Conservation (phyloP, 768 basidiomycete genomes). For the Obba rivulosa region DNA sequence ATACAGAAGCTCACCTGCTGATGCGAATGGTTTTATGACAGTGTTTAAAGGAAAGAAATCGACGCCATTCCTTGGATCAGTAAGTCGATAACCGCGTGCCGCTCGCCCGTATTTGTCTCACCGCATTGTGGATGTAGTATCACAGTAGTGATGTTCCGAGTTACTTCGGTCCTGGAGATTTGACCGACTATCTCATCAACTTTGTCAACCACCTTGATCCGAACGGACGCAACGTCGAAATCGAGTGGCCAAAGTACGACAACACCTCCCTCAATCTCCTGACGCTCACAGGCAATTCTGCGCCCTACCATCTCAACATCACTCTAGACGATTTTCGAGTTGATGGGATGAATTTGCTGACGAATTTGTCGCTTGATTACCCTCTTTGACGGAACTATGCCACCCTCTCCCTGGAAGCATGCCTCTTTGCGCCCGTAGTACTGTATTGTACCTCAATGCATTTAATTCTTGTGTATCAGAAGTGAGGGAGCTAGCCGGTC, state of each 20-base stretch:
- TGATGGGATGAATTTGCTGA: slow-evolving; percentile 10
- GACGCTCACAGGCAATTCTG: slow-evolving; percentile 11
- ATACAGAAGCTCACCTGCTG: background rate
- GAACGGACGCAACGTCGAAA: slow-evolving; percentile 24
- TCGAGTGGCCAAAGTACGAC: slow-evolving; percentile 15
- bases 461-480: no score
- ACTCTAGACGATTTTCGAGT: slow-evolving; percentile 13
- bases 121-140: slow-evolving; percentile 13
- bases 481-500: no score
- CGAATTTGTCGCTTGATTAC: slow-evolving; percentile 12
- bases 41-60: slow-evolving; percentile 10
- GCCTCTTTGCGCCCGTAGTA: no score
- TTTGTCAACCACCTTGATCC: slow-evolving; percentile 39
- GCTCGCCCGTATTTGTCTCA: no score
- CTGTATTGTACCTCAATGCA: no score
- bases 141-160: slow-evolving; percentile 41
- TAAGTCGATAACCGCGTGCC: slow-evolving; percentile 2
- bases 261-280: slow-evolving; percentile 7
- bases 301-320: slow-evolving; percentile 3
- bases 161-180: slow-evolving; percentile 37
- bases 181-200: slow-evolving; percentile 42
- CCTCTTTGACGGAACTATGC: slow-evolving; percentile 4
- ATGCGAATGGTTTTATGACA: background rate
- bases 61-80: slow-evolving; percentile 1
- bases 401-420: no score